Evolutionary conservation across 371 early-diverging fungal species (phyloP), one percentile per base, ranked within the genome.

Genomic region (Circinella minor): DNA sequence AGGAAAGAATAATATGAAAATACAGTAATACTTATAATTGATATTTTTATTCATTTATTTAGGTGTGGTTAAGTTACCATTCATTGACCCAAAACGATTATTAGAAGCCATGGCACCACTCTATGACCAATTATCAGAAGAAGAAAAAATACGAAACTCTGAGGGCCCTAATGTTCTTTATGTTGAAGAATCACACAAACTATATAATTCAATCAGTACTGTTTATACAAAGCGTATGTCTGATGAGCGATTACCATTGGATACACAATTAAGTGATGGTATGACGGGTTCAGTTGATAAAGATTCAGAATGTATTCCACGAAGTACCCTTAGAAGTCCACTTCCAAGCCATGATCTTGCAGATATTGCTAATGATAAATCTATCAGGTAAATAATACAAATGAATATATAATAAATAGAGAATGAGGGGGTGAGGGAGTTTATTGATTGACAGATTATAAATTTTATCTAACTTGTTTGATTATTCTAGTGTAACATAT

Each of bases 51-150:
- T 27, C 27, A 27, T 27, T 27, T 43, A 11, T 43, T 47, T 67
- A 88, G 90, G 95, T 48, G 95, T 99, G 11, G 98, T 93, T 4
- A 83, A 96, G 47, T 81, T 99, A n/a, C 95, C 98, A 0, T 99
- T 98, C 74, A 93, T 98, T 74, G 95, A 98, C 55, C 90, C 94
- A 65, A 65, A 82, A 17, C 89, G 97, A 55, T 83, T 99, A 38
- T 71, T 95, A 27, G 79, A 85, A 6, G 98, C 96, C 3, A 91
- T 97, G 90, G 71, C 78, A 46, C 86, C 91, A 3, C 78, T 83
- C 1, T 93, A 94, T 65, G 77, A 81, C 63, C 77, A 78, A 63
- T 74, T 98, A n/a, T 84, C 88, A 0, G 91, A 88, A 17, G 95
- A 93, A 66, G 97, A 98, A 77, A 67, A 61, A 1, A 71, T 72